phyloP scores from a whole-genome alignment of 768 basidiomycete species.

The Naematelia encephala region DNA sequence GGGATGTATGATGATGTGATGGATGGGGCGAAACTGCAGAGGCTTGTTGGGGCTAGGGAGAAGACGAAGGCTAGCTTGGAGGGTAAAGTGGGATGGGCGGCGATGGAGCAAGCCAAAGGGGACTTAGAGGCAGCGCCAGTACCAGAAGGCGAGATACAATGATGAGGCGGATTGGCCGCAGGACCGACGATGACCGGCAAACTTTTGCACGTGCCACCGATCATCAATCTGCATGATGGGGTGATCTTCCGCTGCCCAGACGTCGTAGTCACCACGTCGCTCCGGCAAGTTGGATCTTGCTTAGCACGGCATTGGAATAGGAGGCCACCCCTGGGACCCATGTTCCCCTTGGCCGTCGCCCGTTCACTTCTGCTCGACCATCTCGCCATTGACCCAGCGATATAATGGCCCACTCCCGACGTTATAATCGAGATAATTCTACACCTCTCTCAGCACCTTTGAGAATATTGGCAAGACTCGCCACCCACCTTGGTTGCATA shows the following conservation, averaged over 20 bases:
- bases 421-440: slow-evolving; percentile 49
- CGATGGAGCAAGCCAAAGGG: slow-evolving; percentile 17
- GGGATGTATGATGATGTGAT: neutral
- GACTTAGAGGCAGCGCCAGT: neutral
- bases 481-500: slow-evolving; percentile 29
- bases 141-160: neutral
- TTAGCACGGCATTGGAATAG: too few relatives aligned
- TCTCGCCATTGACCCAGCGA: slow-evolving; percentile 30
- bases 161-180: too few relatives aligned
- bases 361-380: slow-evolving; percentile 33
- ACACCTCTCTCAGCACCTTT: neutral
- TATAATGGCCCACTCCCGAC: slow-evolving; percentile 41
- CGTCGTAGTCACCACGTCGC: too few relatives aligned
- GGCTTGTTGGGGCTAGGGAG: slow-evolving; percentile 36
- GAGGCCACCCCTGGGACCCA: too few relatives aligned
- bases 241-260: too few relatives aligned
- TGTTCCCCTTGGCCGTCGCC: too few relatives aligned
- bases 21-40: slow-evolving; percentile 14
- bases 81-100: slow-evolving; percentile 25
- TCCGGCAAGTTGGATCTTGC: too few relatives aligned
- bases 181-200: too few relatives aligned
- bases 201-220: too few relatives aligned
- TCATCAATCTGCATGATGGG: too few relatives aligned
- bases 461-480: neutral
- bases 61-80: slow-evolving; percentile 31